phyloP scores from a whole-genome alignment of 192 early-diverging fungal species.

The Haplosporangium gracile region DNA sequence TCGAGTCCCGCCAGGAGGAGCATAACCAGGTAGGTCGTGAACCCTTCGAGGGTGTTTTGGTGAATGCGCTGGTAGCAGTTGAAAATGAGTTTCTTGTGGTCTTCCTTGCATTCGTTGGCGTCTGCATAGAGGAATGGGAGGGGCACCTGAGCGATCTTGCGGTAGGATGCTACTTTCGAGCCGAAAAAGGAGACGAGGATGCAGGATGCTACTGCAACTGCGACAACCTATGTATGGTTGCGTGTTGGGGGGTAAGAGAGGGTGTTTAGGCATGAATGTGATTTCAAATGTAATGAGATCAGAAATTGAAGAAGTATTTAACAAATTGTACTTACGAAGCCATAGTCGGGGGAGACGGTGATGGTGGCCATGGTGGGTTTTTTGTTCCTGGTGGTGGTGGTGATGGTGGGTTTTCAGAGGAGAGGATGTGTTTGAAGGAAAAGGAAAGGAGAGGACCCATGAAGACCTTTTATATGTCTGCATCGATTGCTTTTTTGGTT shows the following conservation, averaged over 20 bases:
- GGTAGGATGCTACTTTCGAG: constrained; percentile 58
- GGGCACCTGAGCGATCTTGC: constrained; percentile 72
- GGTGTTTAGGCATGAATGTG: neutral
- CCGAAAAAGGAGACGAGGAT: constrained; percentile 62
- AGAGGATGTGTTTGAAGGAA: neutral
- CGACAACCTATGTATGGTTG: constrained; percentile 45
- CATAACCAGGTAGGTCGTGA: constrained; percentile 59
- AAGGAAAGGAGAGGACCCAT: neutral
- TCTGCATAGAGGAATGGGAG: constrained; percentile 78
- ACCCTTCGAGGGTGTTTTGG: constrained; percentile 77
- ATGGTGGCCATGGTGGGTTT: constrained; percentile 51
- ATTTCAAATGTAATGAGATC: neutral
- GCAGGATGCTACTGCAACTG: constrained; percentile 38
- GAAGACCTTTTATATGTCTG: neutral
- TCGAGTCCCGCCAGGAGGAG: constrained; percentile 66
- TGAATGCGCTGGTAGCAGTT: constrained; percentile 78
- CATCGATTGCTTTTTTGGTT: neutral
- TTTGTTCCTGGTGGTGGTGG: neutral
- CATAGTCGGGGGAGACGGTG: constrained; percentile 62
- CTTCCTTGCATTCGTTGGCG: constrained; percentile 67
- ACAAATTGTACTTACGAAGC: constrained; percentile 61
- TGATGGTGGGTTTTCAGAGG: neutral
- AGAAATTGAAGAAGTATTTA: neutral
- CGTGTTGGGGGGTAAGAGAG: no score
- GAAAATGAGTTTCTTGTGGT: constrained; percentile 74